phyloP scores from a whole-genome alignment of 305 asterid species.

The Ruellia speciosa region DNA sequence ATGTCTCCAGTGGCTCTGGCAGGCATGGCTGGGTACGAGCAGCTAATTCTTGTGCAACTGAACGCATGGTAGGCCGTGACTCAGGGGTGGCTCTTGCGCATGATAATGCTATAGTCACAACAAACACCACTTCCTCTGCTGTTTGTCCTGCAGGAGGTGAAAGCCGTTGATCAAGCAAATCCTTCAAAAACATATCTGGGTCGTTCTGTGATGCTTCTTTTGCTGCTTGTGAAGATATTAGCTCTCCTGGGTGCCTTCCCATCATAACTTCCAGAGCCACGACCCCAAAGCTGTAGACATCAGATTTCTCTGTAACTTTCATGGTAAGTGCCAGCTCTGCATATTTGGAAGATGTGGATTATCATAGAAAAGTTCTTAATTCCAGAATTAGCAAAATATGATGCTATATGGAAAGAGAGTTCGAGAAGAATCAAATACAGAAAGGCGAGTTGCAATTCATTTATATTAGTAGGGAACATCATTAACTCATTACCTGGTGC shows the following conservation, averaged over 20 bases:
- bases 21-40: slow-evolving; percentile 47
- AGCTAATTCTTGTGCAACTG: slow-evolving; percentile 66
- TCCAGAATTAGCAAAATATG: neutral
- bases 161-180: slow-evolving; percentile 61
- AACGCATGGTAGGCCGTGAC: slow-evolving; percentile 72
- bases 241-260: slow-evolving; percentile 91
- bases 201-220: slow-evolving; percentile 21
- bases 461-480: neutral
- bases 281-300: slow-evolving; percentile 92
- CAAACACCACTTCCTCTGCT: slow-evolving; percentile 67
- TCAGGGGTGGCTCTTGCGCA: slow-evolving; percentile 55
- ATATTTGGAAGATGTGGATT: neutral
- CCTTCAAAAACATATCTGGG: slow-evolving; percentile 43
- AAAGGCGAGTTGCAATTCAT: neutral
- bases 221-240: slow-evolving; percentile 41
- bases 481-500: slow-evolving; percentile 68
- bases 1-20: slow-evolving; percentile 44
- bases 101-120: slow-evolving; percentile 54
- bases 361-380: too few relatives aligned
- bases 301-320: slow-evolving; percentile 79
- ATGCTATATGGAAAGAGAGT: too few relatives aligned
- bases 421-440: neutral
- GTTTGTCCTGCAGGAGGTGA: slow-evolving; percentile 47
- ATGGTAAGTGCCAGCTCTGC: slow-evolving; percentile 78
- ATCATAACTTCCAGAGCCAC: slow-evolving; percentile 75